Percentiles rank a stretch among this genome's conserved stretches.
phyloP scores from a whole-genome alignment of 371 early-diverging fungal genomes.

The Mucor plumbeus region DNA sequence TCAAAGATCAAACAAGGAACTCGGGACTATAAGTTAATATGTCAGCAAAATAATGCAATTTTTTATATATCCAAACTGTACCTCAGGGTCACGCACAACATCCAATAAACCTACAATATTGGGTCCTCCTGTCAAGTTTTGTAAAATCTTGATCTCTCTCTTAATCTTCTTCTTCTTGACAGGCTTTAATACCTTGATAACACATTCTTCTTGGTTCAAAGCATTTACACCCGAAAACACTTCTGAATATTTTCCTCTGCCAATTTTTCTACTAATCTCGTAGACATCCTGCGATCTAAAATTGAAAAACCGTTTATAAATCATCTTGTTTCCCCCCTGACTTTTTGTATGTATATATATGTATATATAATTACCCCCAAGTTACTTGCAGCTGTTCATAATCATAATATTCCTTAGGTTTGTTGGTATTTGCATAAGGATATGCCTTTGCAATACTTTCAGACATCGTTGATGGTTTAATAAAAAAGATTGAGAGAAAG shows the following conservation, averaged over 20 bases:
- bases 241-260: constrained; percentile 99
- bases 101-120: constrained; percentile 96
- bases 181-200: constrained; percentile 99
- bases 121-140: constrained; percentile 94
- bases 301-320: not conserved
- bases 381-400: constrained; percentile 37
- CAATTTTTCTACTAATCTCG: constrained; percentile 96
- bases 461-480: constrained; percentile 13
- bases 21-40: constrained; percentile 62
- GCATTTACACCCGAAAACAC: constrained; percentile 98
- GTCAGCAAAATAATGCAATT: not conserved
- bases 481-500: not conserved
- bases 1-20: constrained; percentile 98
- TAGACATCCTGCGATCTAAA: constrained; percentile 83
- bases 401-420: constrained; percentile 39
- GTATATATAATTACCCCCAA: constrained; percentile 40
- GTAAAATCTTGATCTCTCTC: constrained; percentile 99
- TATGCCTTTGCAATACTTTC: constrained; percentile 34
- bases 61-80: constrained; percentile 26
- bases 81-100: constrained; percentile 96
- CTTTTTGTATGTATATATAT: not conserved
- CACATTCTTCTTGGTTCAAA: constrained; percentile 79
- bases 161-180: constrained; percentile 99
- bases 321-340: not conserved
- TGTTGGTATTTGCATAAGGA: constrained; percentile 31